Percentiles rank a stretch among this genome's conserved stretches.
Evolutionary conservation across 2,329 filamentous ascomycete genomes (phyloP).

Genomic region (Penicillium expansum): DNA sequence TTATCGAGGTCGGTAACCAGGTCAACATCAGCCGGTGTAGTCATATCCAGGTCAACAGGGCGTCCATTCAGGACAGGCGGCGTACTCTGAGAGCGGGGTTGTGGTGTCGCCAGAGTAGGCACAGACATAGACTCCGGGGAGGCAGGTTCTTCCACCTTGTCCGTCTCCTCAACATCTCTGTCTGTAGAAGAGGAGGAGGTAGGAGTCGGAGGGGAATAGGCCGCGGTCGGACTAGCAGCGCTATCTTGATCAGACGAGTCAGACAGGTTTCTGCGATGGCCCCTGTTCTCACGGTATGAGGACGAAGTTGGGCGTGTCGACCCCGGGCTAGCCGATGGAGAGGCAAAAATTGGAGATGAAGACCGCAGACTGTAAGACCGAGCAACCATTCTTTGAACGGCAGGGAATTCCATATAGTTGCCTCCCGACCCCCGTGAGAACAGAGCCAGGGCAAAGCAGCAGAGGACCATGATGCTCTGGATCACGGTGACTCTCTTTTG

Average conservation of each 20-base stretch:
- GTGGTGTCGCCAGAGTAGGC: constrained; percentile 23
- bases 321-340: constrained; percentile 38
- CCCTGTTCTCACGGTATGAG: constrained; percentile 25
- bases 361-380: constrained; percentile 45
- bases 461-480: constrained; percentile 80
- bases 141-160: constrained; percentile 16
- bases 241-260: constrained; percentile 35
- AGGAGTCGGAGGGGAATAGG: constrained; percentile 43
- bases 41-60: constrained; percentile 7
- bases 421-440: constrained; percentile 56
- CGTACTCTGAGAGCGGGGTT: constrained; percentile 33
- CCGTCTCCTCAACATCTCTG: constrained; percentile 12
- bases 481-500: constrained; percentile 90
- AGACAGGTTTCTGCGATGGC: constrained; percentile 34
- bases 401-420: constrained; percentile 46
- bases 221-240: constrained; percentile 31
- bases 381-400: constrained; percentile 48
- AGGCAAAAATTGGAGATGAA: constrained; percentile 36
- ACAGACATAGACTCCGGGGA: constrained; percentile 21
- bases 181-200: constrained; percentile 30
- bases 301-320: constrained; percentile 35
- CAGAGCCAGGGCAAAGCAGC: constrained; percentile 82
- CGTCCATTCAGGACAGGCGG: constrained; percentile 29
- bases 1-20: background rate
- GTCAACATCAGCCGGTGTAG: background rate